Base-by-base conservation (phyloP, 2,329 filamentous ascomycete species). In the Bipolaris zeicola region DNA sequence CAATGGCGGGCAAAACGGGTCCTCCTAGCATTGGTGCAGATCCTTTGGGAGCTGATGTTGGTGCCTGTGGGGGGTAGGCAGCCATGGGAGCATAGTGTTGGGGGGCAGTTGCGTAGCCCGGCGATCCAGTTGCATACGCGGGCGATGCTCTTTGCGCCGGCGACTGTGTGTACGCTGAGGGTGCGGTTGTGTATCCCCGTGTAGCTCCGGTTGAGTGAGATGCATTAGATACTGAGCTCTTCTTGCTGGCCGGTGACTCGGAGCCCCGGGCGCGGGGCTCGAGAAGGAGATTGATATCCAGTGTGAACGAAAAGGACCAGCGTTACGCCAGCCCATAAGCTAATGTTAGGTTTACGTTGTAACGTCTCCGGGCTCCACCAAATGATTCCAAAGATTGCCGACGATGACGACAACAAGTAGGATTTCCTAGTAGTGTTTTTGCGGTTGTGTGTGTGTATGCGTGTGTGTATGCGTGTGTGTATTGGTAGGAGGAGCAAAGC, bases 261-360 rank as follows among this genome's bases (percentile, higher is more conserved):
- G 89, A 88, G 84, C 87, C 87, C 76, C 87, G 81, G 74, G 83
- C 87, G 75, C 87, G 81, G 75, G 83, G 85, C 84, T 93, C 91
- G 79, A 96, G 85, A 66, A 96, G 86, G 67, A 89, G 88, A 79
- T 90, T 87, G 89, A 96, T 96, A 93, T 96, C 92, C 92, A 96
- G 89, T 85, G 83, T 93, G 87, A 82, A 86, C 85, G 83, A 83
- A 65, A 64, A 61, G 64, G 71, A 77, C 77, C 74, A 75, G 78
- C 76, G 60, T 69, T 60, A 49, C 63, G 67, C 79, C 75, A 80
- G 78, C 77, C 76, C 75, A 78, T 76, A 68, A 60, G 66, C 61
- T 65, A 60, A 54, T 43, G 51, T 54, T 51, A 31, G 38, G 36
- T 58, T 61, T 52, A 28, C 26, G 26, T 51, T 43, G n/a, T 61